Percentiles rank a stretch among this genome's conserved stretches.
These are phyloP conservation scores for Kwoniella bestiolae DNA, from an alignment of 768 basidiomycete genomes.

Conservation along the genomic window DNA sequence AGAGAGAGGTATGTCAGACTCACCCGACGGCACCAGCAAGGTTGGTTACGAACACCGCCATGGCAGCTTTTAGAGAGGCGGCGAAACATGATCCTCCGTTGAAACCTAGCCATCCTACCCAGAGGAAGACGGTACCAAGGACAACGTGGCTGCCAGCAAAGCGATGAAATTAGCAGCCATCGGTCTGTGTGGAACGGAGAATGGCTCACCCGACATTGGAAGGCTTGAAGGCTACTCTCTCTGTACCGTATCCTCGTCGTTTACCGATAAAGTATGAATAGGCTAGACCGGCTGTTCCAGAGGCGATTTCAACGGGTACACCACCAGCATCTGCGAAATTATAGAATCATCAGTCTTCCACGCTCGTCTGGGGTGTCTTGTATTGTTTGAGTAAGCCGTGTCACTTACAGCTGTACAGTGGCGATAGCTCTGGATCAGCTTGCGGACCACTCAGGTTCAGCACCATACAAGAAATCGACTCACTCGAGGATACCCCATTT, in stretches of 20 bases:
- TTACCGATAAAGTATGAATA: constrained; percentile 82
- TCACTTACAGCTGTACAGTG: constrained; percentile 16
- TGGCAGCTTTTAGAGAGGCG: constrained; percentile 82
- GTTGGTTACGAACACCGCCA: constrained; percentile 93
- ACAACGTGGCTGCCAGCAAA: constrained; percentile 91
- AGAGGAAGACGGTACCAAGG: constrained; percentile 89
- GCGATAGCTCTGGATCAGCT: neutral
- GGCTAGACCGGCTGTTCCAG: constrained; percentile 87
- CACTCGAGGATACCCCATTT: constrained; percentile 67
- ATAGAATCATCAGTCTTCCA: no score
- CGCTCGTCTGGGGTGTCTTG: no score
- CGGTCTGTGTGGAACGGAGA: neutral
- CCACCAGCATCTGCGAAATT: constrained; percentile 71
- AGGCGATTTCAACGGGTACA: constrained; percentile 94
- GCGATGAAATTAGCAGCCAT: no score
- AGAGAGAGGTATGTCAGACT: constrained; percentile 8
- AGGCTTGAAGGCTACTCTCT: constrained; percentile 87
- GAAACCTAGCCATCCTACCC: constrained; percentile 77
- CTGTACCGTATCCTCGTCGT: constrained; percentile 87
- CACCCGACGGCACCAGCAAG: constrained; percentile 80
- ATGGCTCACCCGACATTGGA: constrained; percentile 68
- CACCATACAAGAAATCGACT: constrained; percentile 9
- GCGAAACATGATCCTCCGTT: constrained; percentile 83
- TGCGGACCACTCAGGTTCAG: neutral
- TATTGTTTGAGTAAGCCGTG: neutral